These are phyloP conservation scores for Ustilago trichophora DNA, from an alignment of 1,284 basidiomycete species.

Conservation along the genomic window DNA sequence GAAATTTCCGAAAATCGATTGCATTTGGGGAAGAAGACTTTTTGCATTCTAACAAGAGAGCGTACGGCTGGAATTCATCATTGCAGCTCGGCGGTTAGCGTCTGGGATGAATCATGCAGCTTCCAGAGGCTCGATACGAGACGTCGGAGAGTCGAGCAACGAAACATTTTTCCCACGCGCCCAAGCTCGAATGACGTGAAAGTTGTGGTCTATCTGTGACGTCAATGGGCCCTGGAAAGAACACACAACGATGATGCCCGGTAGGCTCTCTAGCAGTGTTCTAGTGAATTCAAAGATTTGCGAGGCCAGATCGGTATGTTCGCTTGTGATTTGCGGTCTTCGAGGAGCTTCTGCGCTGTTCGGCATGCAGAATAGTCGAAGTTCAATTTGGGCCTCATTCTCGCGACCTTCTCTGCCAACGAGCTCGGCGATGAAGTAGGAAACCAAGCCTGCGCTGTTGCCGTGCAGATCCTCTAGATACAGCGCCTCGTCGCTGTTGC, in stretches of 20 bases:
- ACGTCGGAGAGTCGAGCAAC: constrained; percentile 2
- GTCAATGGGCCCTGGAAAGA: constrained; percentile 14
- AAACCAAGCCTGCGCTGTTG: background rate
- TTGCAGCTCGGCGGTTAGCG: too few species aligned
- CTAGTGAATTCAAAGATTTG: constrained; percentile 9
- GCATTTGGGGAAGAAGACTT: too few species aligned
- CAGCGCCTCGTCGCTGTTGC: background rate
- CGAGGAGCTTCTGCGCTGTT: background rate
- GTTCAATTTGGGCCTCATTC: background rate
- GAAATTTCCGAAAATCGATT: too few species aligned
- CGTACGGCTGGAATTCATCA: too few species aligned
- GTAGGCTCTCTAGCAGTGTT: background rate
- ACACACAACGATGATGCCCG: background rate
- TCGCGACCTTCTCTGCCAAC: background rate
- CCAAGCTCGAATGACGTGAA: constrained; percentile 1
- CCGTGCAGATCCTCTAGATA: background rate
- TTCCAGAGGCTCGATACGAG: too few species aligned
- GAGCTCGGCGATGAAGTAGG: constrained; percentile 10
- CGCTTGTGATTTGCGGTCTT: background rate
- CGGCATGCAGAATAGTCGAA: constrained; percentile 12
- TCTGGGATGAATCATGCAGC: too few species aligned
- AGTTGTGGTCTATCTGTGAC: background rate
- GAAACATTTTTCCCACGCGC: constrained; percentile 1
- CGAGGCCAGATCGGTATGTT: constrained; percentile 3
- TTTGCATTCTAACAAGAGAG: too few species aligned